Conservation (phyloP, 495 filamentous ascomycete genomes). For the Letharia lupina region DNA sequence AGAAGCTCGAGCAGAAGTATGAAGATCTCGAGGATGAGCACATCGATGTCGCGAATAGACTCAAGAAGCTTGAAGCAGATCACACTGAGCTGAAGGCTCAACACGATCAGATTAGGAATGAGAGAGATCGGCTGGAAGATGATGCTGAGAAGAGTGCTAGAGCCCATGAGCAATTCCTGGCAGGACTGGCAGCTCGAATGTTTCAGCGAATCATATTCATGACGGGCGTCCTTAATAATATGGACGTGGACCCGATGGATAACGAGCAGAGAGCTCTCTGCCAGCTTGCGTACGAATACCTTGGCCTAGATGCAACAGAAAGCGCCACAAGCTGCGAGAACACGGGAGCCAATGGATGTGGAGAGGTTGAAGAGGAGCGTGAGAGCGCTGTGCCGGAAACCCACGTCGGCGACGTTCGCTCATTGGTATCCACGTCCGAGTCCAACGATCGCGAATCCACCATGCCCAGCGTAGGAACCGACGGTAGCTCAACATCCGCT, state of each 20-base stretch:
- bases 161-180: background rate
- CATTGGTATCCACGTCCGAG: background rate
- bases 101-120: background rate
- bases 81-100: background rate
- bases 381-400: background rate
- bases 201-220: background rate
- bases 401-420: background rate
- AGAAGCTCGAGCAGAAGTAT: background rate
- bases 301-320: background rate
- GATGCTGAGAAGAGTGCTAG: background rate
- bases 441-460: background rate
- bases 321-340: background rate
- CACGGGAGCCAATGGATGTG: background rate
- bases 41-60: background rate
- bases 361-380: background rate
- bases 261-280: background rate
- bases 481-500: background rate
- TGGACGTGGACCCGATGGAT: background rate
- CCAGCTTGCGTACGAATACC: background rate
- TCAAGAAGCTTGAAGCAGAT: background rate
- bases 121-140: background rate
- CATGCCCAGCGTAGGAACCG: background rate
- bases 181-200: background rate
- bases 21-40: background rate
- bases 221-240: background rate